Evolutionary conservation across 306 rosid genomes (phyloP), one percentile per base, ranked within the genome.

Genomic region (Vigna unguiculata): DNA sequence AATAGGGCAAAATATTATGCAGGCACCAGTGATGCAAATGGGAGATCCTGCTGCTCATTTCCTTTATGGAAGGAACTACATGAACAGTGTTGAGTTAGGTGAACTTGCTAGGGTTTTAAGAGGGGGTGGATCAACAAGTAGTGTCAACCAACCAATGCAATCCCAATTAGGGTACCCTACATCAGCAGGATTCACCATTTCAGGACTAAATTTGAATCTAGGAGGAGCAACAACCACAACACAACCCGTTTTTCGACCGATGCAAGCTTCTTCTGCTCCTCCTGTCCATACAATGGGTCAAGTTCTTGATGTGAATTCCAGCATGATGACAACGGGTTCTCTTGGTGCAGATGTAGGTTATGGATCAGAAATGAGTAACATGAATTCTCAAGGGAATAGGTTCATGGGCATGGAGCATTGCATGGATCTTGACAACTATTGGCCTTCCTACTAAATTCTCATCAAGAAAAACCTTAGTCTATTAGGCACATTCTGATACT

Each of bases 341-440:
- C 80, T 80, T 66, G 87, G 71, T 28, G 83, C 77, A 0, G 91
- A 62, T 69, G 64, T 72, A 53, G 91, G 86, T 19, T 93, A 86
- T 20, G 93, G 87, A 13, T 9, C 76, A 16, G 92, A 92, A 75
- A 84, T 87, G 85, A 84, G 66, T 69, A 77, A 76, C 67, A 40
- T 80, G 57, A 86, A 78, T 68, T 55, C 43, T 59, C 80, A 78
- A 8, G 40, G 81, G 32, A 88, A 82, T 77, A 84, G 96, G 72
- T 90, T 60, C 51, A 62, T 87, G 86, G 86, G 86, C 75, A 80
- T 93, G 89, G 97, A 89, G 5, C 86, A 85, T 25, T 93, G 96
- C 87, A 78, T 89, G 89, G 96, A 90, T 80, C 86, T 93, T 7
- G 96, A 93, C 16, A 85, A 65, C 83, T 93, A 90, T 87, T 93